These are phyloP conservation scores for Handroanthus guayacan DNA, from an alignment of 257 asterid species.

Conservation along the genomic window DNA sequence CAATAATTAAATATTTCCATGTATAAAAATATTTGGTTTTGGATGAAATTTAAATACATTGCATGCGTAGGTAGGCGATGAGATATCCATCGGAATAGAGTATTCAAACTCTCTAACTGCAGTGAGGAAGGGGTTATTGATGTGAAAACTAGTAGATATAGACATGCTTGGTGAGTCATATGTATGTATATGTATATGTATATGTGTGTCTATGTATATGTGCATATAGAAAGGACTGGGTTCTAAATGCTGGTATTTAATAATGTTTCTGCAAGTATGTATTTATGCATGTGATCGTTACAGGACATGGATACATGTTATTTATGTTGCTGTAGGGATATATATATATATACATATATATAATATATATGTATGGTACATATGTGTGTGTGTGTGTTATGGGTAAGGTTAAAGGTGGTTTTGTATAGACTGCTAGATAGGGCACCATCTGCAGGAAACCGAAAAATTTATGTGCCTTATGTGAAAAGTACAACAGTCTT, in stretches of 20 bases:
- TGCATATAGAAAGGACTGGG: not conserved
- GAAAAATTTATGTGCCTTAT: constrained; percentile 31
- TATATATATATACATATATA: no score
- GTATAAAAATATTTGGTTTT: no score
- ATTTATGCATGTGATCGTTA: constrained; percentile 3
- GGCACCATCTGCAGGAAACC: constrained; percentile 43
- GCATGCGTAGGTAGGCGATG: no score
- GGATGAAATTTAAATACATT: no score
- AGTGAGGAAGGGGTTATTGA: no score
- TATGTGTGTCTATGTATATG: no score
- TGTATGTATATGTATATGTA: not conserved
- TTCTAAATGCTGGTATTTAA: constrained; percentile 31
- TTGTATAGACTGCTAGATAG: constrained; percentile 29
- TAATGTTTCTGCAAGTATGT: constrained; percentile 16
- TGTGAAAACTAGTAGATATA: no score
- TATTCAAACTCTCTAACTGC: no score
- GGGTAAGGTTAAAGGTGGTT: constrained; percentile 38
- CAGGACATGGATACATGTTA: not conserved
- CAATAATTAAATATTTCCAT: no score
- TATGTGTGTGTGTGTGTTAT: not conserved
- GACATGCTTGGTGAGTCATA: no score
- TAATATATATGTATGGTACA: constrained; percentile 2
- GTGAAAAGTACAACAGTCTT: constrained; percentile 38
- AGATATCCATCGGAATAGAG: no score
- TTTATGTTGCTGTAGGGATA: constrained; percentile 1